phyloP scores from a whole-genome alignment of 2,329 filamentous ascomycete genomes.

The Hymenoscyphus scutula region DNA sequence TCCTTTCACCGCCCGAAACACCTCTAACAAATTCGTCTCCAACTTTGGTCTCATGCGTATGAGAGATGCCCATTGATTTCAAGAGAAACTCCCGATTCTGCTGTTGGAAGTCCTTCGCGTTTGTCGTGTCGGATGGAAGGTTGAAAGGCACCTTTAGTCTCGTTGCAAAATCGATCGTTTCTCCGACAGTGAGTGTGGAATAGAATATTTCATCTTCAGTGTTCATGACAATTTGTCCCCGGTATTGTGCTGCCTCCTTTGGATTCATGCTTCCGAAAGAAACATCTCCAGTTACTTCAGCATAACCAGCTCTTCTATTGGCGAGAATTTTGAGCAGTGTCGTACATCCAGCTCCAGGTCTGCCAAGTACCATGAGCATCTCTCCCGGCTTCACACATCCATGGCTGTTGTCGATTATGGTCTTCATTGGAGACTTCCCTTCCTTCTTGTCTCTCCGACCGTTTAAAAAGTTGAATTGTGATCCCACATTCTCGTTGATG shows the following conservation, averaged over 20 bases:
- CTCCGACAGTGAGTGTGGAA: constrained; percentile 48
- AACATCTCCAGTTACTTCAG: constrained; percentile 56
- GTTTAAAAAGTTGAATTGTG: constrained; percentile 29
- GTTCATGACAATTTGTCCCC: constrained; percentile 57
- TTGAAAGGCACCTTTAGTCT: constrained; percentile 54
- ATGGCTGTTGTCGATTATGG: constrained; percentile 62
- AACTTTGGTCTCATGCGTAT: constrained; percentile 55
- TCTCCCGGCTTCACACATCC: constrained; percentile 71
- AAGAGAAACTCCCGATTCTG: constrained; percentile 31
- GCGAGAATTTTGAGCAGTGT: constrained; percentile 68
- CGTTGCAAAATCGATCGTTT: constrained; percentile 55
- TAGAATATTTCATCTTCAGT: constrained; percentile 52
- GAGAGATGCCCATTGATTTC: constrained; percentile 46
- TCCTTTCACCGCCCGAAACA: constrained; percentile 60
- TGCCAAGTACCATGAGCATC: constrained; percentile 68
- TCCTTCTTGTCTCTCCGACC: constrained; percentile 45
- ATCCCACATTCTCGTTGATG: constrained; percentile 32
- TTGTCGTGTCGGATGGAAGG: constrained; percentile 44
- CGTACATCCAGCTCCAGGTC: constrained; percentile 68
- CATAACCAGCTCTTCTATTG: constrained; percentile 61
- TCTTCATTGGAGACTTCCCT: constrained; percentile 58
- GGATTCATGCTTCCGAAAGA: constrained; percentile 49
- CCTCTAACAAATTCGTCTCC: constrained; percentile 60
- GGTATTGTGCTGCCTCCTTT: constrained; percentile 46
- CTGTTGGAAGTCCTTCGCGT: constrained; percentile 46